phyloP scores from a whole-genome alignment of 2,329 filamentous ascomycete genomes.

The Acephala macrosclerotiorum region DNA sequence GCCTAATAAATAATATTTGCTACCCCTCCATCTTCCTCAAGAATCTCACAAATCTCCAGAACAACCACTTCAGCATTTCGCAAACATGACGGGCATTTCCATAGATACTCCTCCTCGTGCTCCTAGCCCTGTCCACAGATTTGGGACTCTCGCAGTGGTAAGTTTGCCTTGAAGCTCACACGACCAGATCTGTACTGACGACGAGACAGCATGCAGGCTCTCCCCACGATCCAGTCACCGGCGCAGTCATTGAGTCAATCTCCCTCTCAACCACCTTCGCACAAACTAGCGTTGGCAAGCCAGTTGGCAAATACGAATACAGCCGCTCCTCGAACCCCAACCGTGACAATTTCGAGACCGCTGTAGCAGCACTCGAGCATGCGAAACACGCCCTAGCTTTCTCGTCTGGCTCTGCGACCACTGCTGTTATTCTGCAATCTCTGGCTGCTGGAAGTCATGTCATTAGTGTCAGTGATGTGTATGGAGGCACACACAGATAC shows the following conservation, averaged over 20 bases:
- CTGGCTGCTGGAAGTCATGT: conserved; percentile 92
- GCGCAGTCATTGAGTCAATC: conserved; percentile 95
- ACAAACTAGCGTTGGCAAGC: conserved; percentile 87
- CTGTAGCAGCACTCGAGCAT: conserved; percentile 90
- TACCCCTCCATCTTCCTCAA: not conserved
- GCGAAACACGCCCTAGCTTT: conserved; percentile 94
- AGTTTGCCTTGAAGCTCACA: not conserved
- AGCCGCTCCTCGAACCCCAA: conserved; percentile 94
- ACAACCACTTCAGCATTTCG: conserved; percentile 7
- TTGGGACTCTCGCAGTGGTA: conserved; percentile 87
- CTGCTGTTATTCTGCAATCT: conserved; percentile 90
- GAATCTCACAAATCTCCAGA: too few relatives aligned
- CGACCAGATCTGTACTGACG: too few relatives aligned
- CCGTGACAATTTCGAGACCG: conserved; percentile 90
- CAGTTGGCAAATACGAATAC: conserved; percentile 91
- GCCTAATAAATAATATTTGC: not conserved
- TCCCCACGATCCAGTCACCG: conserved; percentile 88
- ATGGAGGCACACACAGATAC: conserved; percentile 97
- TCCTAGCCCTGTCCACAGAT: conserved; percentile 77
- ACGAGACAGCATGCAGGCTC: conserved; percentile 75
- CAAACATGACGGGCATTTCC: conserved; percentile 45
- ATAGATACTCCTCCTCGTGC: conserved; percentile 78
- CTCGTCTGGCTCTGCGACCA: conserved; percentile 91
- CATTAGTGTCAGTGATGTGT: conserved; percentile 95
- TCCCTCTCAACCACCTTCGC: conserved; percentile 96